Evolutionary conservation across 345 rosid genomes (phyloP), one percentile per base, ranked within the genome.

Genomic region (Lenwebbia sp.): DNA sequence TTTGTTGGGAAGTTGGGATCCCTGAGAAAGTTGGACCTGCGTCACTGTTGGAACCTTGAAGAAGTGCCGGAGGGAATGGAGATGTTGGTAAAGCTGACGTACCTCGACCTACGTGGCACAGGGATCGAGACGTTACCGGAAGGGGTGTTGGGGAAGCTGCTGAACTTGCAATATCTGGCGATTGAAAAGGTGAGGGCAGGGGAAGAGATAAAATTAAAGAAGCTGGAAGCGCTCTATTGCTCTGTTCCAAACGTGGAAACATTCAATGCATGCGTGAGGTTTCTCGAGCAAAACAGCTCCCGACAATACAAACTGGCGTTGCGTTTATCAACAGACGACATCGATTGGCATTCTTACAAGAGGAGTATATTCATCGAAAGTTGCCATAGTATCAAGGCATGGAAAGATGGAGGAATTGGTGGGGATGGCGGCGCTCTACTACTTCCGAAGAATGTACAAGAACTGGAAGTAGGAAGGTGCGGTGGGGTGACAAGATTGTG

Each of bases 31-130:
- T 49, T 90, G 44, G 88, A 89, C 50, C 62, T 88, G 1, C 0
- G 5, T 13, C 3, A 2, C 1, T 84, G 75, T 15, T 11, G 15
- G 0, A 47, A 2, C 4, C 62, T 89, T 7, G 25, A 22, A 13
- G 19, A 70, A 44, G 56, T 85, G 4, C 91, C 91, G 0, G 22
- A 84, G 26, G 91, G 89, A 19, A 30, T 89, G 82, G 65, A 89
- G 28, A 58, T 6, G 15, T 37, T 89, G 47, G 81, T 19, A 41
- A 85, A 88, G 15, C 83, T 89, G 2, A 85, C 6, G 13, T 83
- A 70, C 51, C 86, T 88, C 4, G 26, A 85, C 13, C 53, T 85
- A 5, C 10, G 0, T 30, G 1, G 15, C 1, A 37, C 15, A 23
- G 0, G 7, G 55, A 56, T 56, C 2, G 0, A 19, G 3, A 6